phyloP scores from a whole-genome alignment of 1,139 yeast species.

The Saccharomyces uvarum region DNA sequence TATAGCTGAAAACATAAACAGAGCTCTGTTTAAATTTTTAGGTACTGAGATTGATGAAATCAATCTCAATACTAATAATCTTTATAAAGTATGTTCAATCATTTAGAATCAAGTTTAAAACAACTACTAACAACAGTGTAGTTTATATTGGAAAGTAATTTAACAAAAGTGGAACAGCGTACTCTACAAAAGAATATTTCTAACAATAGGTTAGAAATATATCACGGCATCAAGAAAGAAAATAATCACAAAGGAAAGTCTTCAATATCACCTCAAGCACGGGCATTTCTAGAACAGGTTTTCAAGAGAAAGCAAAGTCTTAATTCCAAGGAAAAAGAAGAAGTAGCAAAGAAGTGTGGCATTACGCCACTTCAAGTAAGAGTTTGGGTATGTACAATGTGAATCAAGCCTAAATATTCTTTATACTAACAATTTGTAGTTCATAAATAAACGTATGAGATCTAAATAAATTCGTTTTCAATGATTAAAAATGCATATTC shows the following conservation, averaged over 20 bases:
- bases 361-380: conserved; percentile 14
- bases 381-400: conserved; percentile 10
- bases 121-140: not conserved
- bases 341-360: conserved; percentile 14
- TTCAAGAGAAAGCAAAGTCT: conserved; percentile 13
- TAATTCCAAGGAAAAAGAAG: conserved; percentile 12
- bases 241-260: not conserved
- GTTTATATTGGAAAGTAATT: not conserved
- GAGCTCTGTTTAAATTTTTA: not conserved
- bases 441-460: conserved; percentile 1
- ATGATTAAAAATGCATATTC: not conserved
- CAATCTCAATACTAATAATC: not conserved
- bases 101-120: not conserved
- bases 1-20: not conserved
- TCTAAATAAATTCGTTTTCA: not conserved
- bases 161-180: not conserved
- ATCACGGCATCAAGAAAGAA: not conserved
- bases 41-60: not conserved
- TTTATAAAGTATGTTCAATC: not conserved
- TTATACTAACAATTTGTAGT: not conserved
- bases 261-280: conserved; percentile 6
- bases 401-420: not conserved
- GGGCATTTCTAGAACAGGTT: conserved; percentile 11
- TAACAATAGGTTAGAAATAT: not conserved
- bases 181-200: not conserved